phyloP scores from a whole-genome alignment of 148 eudicot species.

The Rheum nobile region DNA sequence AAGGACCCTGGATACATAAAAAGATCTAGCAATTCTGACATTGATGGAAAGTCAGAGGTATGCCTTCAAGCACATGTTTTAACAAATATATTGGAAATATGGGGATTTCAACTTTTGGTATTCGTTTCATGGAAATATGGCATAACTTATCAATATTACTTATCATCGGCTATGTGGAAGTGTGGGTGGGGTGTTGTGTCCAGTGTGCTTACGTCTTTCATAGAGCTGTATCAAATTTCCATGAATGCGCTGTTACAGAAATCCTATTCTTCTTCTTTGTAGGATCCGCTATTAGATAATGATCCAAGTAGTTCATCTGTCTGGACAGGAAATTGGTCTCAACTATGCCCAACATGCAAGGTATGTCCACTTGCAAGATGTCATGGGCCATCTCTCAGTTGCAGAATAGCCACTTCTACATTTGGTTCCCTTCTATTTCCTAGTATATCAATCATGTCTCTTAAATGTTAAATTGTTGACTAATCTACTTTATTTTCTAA shows the following conservation, averaged over 20 bases:
- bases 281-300: conserved; percentile 72
- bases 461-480: not conserved
- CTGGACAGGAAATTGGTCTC: conserved; percentile 67
- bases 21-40: conserved; percentile 22
- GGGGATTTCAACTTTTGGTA: not conserved
- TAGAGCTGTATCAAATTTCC: not conserved
- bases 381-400: not conserved
- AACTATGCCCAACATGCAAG: conserved; percentile 73
- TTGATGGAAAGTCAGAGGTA: conserved; percentile 47
- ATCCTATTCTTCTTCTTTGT: conserved; percentile 14
- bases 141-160: not conserved
- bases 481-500: not conserved
- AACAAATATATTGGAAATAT: not conserved
- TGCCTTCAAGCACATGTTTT: not conserved
- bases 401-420: not conserved
- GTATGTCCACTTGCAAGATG: conserved; percentile 13
- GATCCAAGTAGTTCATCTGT: conserved; percentile 40
- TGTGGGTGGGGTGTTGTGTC: not conserved
- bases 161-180: not conserved
- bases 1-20: conserved; percentile 88
- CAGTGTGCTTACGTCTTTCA: not conserved
- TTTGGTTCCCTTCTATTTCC: not conserved
- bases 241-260: not conserved
- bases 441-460: not conserved
- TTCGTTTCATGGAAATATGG: not conserved